Evolutionary conservation across 1,284 basidiomycete species (phyloP).

Genomic region (Apiotrichum sp.): DNA sequence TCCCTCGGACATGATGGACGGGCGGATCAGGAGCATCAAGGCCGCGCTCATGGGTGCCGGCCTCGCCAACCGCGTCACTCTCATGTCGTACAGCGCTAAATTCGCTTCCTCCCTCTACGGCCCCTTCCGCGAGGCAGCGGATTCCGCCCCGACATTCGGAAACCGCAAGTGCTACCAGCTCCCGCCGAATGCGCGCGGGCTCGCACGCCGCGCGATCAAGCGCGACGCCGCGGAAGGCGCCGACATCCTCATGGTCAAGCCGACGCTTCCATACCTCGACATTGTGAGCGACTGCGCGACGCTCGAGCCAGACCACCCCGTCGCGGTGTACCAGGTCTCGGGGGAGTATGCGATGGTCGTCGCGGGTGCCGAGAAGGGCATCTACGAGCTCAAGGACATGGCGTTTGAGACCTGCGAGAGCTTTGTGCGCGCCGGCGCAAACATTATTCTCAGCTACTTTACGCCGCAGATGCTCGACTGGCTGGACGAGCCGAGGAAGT

Average conservation of each 20-base stretch:
- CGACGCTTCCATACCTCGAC: slow-evolving; percentile 91
- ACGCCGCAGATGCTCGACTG: slow-evolving; percentile 93
- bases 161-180: slow-evolving; percentile 97
- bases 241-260: slow-evolving; percentile 99
- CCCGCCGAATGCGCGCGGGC: slow-evolving; percentile 77
- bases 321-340: slow-evolving; percentile 93
- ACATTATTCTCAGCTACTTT: slow-evolving; percentile 87
- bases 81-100: slow-evolving; percentile 99
- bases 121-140: slow-evolving; percentile 95
- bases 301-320: slow-evolving; percentile 75
- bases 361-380: slow-evolving; percentile 85
- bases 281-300: slow-evolving; percentile 82
- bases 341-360: slow-evolving; percentile 97
- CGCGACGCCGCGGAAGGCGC: slow-evolving; percentile 91
- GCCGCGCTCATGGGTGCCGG: slow-evolving; percentile 72
- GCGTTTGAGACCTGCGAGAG: slow-evolving; percentile 88
- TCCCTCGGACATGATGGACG: slow-evolving; percentile 99
- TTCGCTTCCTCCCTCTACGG: slow-evolving; percentile 96
- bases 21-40: slow-evolving; percentile 85
- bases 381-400: slow-evolving; percentile 86
- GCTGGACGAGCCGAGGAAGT: slow-evolving; percentile 54
- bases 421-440: slow-evolving; percentile 86
- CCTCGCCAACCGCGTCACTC: slow-evolving; percentile 74
- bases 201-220: slow-evolving; percentile 89
- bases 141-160: slow-evolving; percentile 88